Conservation (phyloP, 805 yeast genomes). For the Lachancea kluyveri region DNA sequence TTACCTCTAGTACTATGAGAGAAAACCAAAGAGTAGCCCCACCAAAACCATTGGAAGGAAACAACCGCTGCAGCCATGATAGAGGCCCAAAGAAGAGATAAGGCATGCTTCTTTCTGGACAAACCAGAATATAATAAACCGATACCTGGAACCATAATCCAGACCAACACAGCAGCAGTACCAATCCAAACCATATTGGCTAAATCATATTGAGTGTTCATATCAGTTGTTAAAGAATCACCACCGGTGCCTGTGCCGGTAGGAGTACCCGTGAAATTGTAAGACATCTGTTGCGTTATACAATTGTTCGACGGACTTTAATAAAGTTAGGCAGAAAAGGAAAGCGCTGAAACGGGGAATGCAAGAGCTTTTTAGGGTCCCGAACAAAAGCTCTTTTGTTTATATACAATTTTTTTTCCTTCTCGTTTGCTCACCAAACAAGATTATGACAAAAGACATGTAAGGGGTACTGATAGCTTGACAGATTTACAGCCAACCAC, state of each 20-base stretch:
- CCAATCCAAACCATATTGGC: slow-evolving; percentile 87
- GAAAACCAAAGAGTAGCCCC: slow-evolving; percentile 93
- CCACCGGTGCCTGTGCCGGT: slow-evolving; percentile 74
- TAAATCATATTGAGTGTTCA: slow-evolving; percentile 61
- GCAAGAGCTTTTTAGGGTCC: no score
- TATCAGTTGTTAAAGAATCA: slow-evolving; percentile 63
- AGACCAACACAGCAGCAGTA: slow-evolving; percentile 71
- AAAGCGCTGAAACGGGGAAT: neutral
- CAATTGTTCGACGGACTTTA: neutral
- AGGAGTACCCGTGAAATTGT: slow-evolving; percentile 35
- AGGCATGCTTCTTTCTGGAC: slow-evolving; percentile 92
- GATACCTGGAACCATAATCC: slow-evolving; percentile 95
- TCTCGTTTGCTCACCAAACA: no score
- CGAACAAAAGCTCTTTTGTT: no score
- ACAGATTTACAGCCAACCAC: no score
- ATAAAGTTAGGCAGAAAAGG: neutral
- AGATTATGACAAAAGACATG: no score
- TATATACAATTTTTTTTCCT: no score
- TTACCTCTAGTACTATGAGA: slow-evolving; percentile 57
- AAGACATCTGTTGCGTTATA: slow-evolving; percentile 27
- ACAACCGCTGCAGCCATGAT: slow-evolving; percentile 81
- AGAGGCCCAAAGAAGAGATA: slow-evolving; percentile 90
- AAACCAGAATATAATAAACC: slow-evolving; percentile 91
- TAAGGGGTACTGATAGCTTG: no score
- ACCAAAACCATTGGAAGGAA: slow-evolving; percentile 94